Evolutionary conservation across 2,329 filamentous ascomycete genomes (phyloP).

Genomic region (Trichophyton rubrum): DNA sequence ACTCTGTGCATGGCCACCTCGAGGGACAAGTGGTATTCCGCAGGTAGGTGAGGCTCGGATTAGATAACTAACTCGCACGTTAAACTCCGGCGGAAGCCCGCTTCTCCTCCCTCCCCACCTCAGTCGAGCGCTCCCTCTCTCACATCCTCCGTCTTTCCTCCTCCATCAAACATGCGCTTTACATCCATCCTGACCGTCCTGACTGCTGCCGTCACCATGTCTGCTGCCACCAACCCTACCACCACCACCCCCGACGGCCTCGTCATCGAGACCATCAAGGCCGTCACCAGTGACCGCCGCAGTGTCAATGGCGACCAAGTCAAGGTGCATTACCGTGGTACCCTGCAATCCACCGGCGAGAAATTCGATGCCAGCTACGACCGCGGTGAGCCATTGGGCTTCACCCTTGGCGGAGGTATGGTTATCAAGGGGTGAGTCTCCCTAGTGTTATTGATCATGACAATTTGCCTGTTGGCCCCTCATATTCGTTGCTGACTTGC

Average conservation of each 20-base stretch:
- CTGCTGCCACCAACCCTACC: conserved; percentile 30
- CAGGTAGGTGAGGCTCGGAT: too few species aligned
- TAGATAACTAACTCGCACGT: too few species aligned
- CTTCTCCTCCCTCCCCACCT: neutral
- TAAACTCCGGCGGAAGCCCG: neutral
- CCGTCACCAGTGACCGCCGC: conserved; percentile 59
- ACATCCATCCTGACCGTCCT: conserved; percentile 27
- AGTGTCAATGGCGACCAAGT: conserved; percentile 64
- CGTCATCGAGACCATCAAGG: conserved; percentile 62
- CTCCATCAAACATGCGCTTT: conserved; percentile 4
- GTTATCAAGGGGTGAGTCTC: conserved; percentile 72
- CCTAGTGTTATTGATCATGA: neutral
- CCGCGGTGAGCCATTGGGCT: conserved; percentile 60
- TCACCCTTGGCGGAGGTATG: conserved; percentile 64
- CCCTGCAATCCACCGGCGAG: conserved; percentile 56
- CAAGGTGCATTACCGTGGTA: conserved; percentile 79
- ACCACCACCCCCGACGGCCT: conserved; percentile 49
- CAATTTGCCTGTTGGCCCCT: neutral
- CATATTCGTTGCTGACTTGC: neutral
- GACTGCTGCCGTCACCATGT: conserved; percentile 16
- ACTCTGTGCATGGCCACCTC: too few species aligned
- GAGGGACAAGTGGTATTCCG: too few species aligned
- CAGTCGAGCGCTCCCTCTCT: neutral
- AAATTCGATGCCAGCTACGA: conserved; percentile 81
- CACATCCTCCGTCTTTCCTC: neutral